phyloP scores from a whole-genome alignment of 257 asterid genomes.

The Schizonepeta tenuifolia region DNA sequence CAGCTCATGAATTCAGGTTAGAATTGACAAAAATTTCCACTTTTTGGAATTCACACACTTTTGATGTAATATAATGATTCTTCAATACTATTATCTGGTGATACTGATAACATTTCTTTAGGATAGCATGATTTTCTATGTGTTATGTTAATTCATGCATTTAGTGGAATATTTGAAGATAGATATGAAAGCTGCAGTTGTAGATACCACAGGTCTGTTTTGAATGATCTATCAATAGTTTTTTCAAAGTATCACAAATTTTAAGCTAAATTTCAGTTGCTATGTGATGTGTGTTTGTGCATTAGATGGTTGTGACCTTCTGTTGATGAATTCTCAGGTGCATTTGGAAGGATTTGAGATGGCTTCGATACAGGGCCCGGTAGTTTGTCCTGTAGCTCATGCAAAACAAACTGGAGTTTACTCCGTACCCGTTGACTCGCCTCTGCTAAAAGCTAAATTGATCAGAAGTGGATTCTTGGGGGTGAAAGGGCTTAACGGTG shows the following conservation, averaged over 20 bases:
- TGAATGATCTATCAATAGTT: neutral
- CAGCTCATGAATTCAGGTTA: neutral
- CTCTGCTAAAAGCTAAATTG: constrained; percentile 52
- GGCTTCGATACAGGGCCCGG: constrained; percentile 79
- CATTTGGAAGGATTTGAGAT: constrained; percentile 44
- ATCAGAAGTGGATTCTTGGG: constrained; percentile 61
- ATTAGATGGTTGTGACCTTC: neutral
- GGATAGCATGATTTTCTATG: neutral
- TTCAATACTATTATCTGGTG: too few species aligned
- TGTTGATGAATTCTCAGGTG: constrained; percentile 30
- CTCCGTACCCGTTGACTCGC: constrained; percentile 48
- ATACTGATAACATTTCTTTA: too few species aligned
- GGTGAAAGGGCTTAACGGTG: constrained; percentile 39
- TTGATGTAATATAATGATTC: neutral
- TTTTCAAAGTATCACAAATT: neutral
- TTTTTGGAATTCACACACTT: neutral
- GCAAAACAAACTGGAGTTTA: constrained; percentile 58
- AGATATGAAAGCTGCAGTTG: neutral
- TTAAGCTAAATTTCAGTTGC: neutral
- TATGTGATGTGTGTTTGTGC: neutral
- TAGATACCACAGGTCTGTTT: neutral
- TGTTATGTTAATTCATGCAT: neutral
- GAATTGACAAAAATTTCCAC: neutral
- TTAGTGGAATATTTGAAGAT: neutral
- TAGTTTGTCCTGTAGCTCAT: constrained; percentile 65